These are phyloP conservation scores for Phytophthora sansomeana DNA, from an alignment of 352 stramenopile species.

Conservation along the genomic window DNA sequence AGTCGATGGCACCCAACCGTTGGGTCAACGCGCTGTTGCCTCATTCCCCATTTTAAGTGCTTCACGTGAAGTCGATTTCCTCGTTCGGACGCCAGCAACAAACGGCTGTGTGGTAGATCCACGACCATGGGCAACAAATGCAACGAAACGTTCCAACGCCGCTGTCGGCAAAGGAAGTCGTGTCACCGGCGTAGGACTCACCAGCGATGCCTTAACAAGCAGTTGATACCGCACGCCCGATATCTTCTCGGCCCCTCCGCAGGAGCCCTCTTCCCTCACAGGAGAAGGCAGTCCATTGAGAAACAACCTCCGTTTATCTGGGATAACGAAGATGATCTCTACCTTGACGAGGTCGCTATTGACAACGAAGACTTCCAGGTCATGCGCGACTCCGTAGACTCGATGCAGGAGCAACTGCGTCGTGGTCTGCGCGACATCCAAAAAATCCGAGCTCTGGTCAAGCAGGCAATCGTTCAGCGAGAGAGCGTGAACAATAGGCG, in stretches of 20 bases:
- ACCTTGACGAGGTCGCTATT: slow-evolving; percentile 22
- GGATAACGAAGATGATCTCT: slow-evolving; percentile 12
- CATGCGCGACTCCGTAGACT: slow-evolving; percentile 38
- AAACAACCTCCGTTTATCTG: slow-evolving; percentile 6
- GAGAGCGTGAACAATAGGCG: neutral
- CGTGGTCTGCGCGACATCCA: slow-evolving; percentile 34
- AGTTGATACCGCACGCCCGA: slow-evolving; percentile 5
- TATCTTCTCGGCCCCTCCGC: slow-evolving; percentile 13
- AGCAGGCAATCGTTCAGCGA: slow-evolving; percentile 14
- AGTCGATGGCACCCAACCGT: slow-evolving; percentile 1
- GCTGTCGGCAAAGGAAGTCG: slow-evolving; percentile 19
- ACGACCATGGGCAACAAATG: slow-evolving; percentile 13
- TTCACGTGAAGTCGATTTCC: slow-evolving; percentile 11
- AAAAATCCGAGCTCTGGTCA: slow-evolving; percentile 37
- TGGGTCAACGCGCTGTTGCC: neutral
- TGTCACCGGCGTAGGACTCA: slow-evolving; percentile 17
- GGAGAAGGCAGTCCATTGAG: slow-evolving; percentile 4
- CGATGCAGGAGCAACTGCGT: slow-evolving; percentile 42
- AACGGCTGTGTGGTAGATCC: neutral
- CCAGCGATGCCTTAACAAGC: slow-evolving; percentile 12
- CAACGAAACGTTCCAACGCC: slow-evolving; percentile 22
- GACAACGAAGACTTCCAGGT: slow-evolving; percentile 24
- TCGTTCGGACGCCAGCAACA: neutral
- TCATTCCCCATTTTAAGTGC: slow-evolving; percentile 39
- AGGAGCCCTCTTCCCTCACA: slow-evolving; percentile 10